Conservation (phyloP, 805 yeast genomes). For the Zygoascus biomembranicola region DNA sequence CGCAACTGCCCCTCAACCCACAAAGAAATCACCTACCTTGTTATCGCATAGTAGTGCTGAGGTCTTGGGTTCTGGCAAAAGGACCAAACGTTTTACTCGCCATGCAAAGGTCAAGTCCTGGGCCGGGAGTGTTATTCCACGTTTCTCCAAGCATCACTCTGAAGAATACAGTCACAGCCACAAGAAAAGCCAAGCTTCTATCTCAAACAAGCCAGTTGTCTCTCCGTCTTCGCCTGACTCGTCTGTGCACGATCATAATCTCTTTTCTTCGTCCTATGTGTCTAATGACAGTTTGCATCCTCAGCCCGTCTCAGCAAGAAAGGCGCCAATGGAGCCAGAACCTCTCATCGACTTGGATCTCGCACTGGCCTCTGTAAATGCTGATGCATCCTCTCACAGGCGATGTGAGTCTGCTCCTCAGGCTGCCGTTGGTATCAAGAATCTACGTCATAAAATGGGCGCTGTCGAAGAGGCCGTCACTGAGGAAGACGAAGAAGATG, state of each 20-base stretch:
- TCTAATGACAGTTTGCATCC: slow-evolving; percentile 1
- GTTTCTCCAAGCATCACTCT: neutral
- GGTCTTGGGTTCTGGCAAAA: neutral
- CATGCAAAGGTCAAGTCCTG: slow-evolving; percentile 33
- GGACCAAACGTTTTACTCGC: neutral
- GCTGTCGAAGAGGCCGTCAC: slow-evolving; percentile 21
- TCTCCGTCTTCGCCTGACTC: neutral
- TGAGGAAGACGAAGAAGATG: slow-evolving; percentile 10
- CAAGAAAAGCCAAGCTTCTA: neutral
- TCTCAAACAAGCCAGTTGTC: neutral
- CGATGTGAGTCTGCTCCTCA: slow-evolving; percentile 54
- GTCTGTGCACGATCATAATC: neutral
- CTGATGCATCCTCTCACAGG: slow-evolving; percentile 29
- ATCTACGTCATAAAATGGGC: slow-evolving; percentile 23
- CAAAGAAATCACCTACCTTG: neutral
- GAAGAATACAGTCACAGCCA: neutral
- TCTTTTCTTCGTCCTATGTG: slow-evolving; percentile 4
- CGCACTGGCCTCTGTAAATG: slow-evolving; percentile 28
- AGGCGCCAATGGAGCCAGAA: slow-evolving; percentile 34
- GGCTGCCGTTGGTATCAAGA: slow-evolving; percentile 19
- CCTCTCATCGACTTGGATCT: slow-evolving; percentile 51
- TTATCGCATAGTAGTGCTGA: slow-evolving; percentile 13
- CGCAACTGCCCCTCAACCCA: neutral
- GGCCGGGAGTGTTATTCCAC: slow-evolving; percentile 21
- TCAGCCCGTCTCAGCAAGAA: neutral